Base-by-base conservation (phyloP, 148 eudicot genomes). In the Fagopyrum tataricum region DNA sequence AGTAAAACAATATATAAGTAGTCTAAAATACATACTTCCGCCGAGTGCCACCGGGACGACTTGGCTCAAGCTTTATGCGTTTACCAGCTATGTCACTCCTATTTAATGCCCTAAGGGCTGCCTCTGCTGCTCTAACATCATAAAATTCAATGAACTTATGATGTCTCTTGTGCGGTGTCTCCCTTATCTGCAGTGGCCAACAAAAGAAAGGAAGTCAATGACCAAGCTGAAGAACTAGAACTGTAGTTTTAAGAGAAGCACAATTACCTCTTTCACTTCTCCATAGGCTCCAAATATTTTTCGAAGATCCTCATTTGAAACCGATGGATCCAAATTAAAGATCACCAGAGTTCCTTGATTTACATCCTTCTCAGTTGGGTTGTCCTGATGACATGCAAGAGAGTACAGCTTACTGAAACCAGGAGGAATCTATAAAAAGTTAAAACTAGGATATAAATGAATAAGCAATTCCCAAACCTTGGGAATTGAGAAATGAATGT, bases 51-150 rank as follows among this genome's bases (percentile, higher is more conserved):
- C 99, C 99, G 55, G 99, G 96, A 67, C 96, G 92, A 83, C 97
- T 90, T 44, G 90, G 97, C 81, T 91, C 99, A 71, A 95, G 92
- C 81, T 95, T 95, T 76, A 95, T 91, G 75, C 97, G 90, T 80
- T 95, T 95, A 17, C 99, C 99, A 72, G 97, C 97, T 72, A 95
- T 95, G 78, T 90, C 96, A 80, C 93, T 88, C 84, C 90, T 85
- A 76, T 95, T 95, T 78, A 95, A 84, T 73, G 99, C 83, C 81
- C 87, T 87, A 47, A 95, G 90, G 23, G 99, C 99, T 21, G 92
- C 93, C 76, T 95, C 99, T 49, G 99, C 97, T 18, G 88, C 96
- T 84, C 99, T 84, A 62, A 92, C 97, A 83, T 95, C 99, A 86
- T 84, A 95, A 83, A 75, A 95, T 46, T 95, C 99, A 39, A 95